A percentile compares a stretch with the other conserved stretches of the same genome.
Evolutionary conservation across 169 alveolate genomes (phyloP).

Genomic region (Cyclospora cayetanensis): DNA sequence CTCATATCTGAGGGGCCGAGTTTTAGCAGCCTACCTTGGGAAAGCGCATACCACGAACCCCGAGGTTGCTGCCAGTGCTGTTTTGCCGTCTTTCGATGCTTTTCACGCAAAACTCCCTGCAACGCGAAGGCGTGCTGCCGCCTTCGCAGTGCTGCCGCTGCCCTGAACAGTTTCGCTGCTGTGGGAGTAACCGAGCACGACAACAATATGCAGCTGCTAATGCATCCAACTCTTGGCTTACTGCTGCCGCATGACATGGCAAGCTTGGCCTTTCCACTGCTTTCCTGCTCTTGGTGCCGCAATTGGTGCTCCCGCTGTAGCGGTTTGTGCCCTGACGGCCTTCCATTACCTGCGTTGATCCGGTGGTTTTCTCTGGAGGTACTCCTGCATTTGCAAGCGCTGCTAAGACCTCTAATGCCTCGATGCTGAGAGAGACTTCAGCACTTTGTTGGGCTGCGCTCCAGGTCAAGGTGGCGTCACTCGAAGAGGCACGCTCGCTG

Average conservation of each 20-base stretch:
- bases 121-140: neutral
- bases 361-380: neutral
- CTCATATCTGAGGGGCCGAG: neutral
- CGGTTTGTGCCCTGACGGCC: neutral
- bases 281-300: conserved; percentile 7
- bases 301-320: neutral
- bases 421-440: neutral
- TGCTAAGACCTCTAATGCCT: neutral
- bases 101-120: neutral
- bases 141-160: neutral
- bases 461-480: neutral
- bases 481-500: conserved; percentile 11
- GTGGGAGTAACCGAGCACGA: neutral
- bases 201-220: neutral
- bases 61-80: neutral
- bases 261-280: neutral
- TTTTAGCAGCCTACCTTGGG: neutral
- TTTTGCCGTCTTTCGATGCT: neutral
- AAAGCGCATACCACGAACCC: neutral
- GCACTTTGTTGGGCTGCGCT: neutral
- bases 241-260: conserved; percentile 38
- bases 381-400: neutral
- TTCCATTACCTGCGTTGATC: neutral
- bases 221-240: neutral
- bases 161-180: neutral